phyloP scores from a whole-genome alignment of 2,329 filamentous ascomycete species.

The Teratosphaeria epicoccoides region DNA sequence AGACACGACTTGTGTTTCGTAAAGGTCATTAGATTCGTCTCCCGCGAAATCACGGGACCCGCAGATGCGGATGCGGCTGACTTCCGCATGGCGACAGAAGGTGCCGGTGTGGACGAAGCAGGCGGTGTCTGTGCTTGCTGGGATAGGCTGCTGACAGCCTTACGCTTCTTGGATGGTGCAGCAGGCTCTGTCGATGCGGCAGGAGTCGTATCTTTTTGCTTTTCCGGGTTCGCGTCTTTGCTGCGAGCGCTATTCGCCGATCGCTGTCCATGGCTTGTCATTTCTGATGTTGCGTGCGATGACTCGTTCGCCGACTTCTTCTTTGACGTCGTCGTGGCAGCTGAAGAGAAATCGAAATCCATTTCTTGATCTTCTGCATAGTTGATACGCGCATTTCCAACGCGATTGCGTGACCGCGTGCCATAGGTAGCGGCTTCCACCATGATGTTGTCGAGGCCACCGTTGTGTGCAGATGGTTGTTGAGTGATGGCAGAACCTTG shows the following conservation, averaged over 20 bases:
- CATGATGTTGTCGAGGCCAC: conserved; percentile 17
- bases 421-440: conserved; percentile 55
- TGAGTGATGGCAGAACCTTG: conserved; percentile 14
- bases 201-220: conserved; percentile 27
- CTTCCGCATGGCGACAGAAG: conserved; percentile 16
- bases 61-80: conserved; percentile 27
- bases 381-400: conserved; percentile 69
- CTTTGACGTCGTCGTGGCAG: conserved; percentile 26
- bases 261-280: background rate
- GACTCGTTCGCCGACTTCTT: conserved; percentile 25
- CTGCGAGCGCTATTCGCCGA: background rate
- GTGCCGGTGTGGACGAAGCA: conserved; percentile 14
- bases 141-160: conserved; percentile 48
- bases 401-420: conserved; percentile 85
- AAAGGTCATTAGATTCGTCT: conserved; percentile 85
- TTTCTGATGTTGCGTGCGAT: conserved; percentile 11
- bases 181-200: conserved; percentile 50
- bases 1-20: conserved; percentile 58
- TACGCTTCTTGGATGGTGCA: conserved; percentile 67
- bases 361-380: conserved; percentile 93
- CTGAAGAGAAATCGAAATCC: conserved; percentile 61
- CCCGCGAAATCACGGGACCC: conserved; percentile 37
- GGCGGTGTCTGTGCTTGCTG: conserved; percentile 15
- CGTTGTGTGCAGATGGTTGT: conserved; percentile 5
- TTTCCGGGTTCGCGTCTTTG: background rate